Base-by-base conservation (phyloP, 345 rosid species). In the Reutealis trisperma region DNA sequence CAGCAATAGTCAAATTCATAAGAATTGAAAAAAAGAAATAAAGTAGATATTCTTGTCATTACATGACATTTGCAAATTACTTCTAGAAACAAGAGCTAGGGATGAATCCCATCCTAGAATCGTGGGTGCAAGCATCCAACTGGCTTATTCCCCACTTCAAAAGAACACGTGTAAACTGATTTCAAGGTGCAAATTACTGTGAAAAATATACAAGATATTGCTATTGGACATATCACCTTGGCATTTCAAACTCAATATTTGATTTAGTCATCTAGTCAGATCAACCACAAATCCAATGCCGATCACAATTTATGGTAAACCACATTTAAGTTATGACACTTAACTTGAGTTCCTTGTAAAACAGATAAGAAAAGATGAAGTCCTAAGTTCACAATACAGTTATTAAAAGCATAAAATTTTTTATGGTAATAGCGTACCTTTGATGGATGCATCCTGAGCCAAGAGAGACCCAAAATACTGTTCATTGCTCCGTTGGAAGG, bases 391-490 rank as follows among this genome's bases (percentile, higher is more conserved):
- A 67, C n/a, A 57, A 34, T n/a, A 63, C 55, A 68, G 49, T 61
- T 41, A 25, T 44, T 67, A 71, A 10, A 59, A n/a, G 18, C 47
- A 61, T 18, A 44, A 68, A 25, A 2, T 67, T 32, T 19, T 37
- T 62, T 45, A 55, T 24, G 21, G 18, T 8, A 45, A 77, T 44
- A 19, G 30, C 59, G 51, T 86, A 89, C 90, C 87, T 85, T 89
- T 64, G 88, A 86, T 22, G 90, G 89, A 80, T 80, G 73, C 64
- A 80, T 84, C 72, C 83, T 87, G 52, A 89, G 87, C 92, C 90
- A 89, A 74, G 86, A 86, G 55, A 89, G 88, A 19, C 92, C 90
- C 52, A 87, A 57, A 59, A 89, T 79, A 65, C 92, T 87, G 64
- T 83, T 83, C 64, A 34, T 78, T 27, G 58, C 72, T 13, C 87